Percentiles rank a stretch among this genome's conserved stretches.
Evolutionary conservation across 2,329 filamentous ascomycete species (phyloP).

Genomic region (Pseudogymnoascus sp.): DNA sequence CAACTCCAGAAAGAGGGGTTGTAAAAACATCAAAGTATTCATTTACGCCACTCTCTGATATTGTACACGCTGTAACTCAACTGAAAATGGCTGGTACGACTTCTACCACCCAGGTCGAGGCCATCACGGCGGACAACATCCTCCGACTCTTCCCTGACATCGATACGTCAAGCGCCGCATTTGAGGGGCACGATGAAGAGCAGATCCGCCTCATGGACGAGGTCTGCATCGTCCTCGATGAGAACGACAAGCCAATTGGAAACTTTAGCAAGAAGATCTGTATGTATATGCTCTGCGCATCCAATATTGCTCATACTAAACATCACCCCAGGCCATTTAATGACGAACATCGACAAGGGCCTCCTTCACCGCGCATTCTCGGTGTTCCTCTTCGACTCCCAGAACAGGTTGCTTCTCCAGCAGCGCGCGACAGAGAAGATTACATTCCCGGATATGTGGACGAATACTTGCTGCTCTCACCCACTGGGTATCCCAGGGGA

Average conservation of each 20-base stretch:
- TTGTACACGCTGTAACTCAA: background rate
- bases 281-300: constrained; percentile 38
- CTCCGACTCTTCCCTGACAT: constrained; percentile 81
- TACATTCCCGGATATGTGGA: constrained; percentile 99
- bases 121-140: constrained; percentile 79
- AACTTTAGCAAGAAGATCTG: constrained; percentile 97
- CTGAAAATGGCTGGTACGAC: constrained; percentile 25
- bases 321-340: constrained; percentile 68
- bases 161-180: constrained; percentile 59
- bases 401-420: constrained; percentile 88
- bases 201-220: constrained; percentile 98
- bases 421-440: constrained; percentile 96
- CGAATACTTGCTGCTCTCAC: constrained; percentile 98
- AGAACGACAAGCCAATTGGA: constrained; percentile 86
- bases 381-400: constrained; percentile 91
- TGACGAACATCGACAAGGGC: constrained; percentile 96
- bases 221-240: constrained; percentile 92
- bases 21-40: background rate
- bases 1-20: constrained; percentile 2
- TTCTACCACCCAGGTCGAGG: constrained; percentile 41
- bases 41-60: background rate
- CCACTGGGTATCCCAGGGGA: constrained; percentile 86
- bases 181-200: constrained; percentile 91
- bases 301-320: constrained; percentile 4
- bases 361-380: constrained; percentile 96